Conservation (phyloP, 306 rosid genomes). For the Vigna mungo region DNA sequence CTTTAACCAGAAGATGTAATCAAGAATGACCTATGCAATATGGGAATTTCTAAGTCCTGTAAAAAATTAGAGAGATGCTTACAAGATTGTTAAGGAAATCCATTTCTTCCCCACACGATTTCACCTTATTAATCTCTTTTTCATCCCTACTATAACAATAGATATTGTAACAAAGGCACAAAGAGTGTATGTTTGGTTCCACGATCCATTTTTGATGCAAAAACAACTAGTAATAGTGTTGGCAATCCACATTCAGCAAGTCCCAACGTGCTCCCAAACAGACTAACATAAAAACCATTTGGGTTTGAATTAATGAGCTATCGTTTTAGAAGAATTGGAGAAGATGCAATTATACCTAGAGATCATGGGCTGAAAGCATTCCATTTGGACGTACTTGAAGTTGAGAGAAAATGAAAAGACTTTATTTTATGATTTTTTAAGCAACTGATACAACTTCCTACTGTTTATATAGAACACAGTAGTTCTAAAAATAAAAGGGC, state of each 20-base stretch:
- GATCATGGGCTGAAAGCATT: conserved; percentile 3
- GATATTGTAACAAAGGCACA: too few species aligned
- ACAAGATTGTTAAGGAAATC: background rate
- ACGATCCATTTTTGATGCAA: too few species aligned
- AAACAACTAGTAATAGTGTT: too few species aligned
- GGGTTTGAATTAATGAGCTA: conserved; percentile 2
- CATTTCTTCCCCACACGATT: background rate
- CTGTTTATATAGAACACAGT: too few species aligned
- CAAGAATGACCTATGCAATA: background rate
- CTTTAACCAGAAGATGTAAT: background rate
- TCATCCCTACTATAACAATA: too few species aligned
- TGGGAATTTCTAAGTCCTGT: background rate
- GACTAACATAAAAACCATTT: background rate
- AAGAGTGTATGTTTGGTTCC: too few species aligned
- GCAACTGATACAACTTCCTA: too few species aligned
- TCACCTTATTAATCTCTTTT: too few species aligned
- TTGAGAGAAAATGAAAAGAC: too few species aligned
- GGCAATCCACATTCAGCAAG: too few species aligned
- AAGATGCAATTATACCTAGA: background rate
- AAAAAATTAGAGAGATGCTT: background rate
- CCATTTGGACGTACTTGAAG: conserved; percentile 13
- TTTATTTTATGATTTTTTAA: too few species aligned
- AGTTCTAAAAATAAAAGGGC: too few species aligned
- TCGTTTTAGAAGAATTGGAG: background rate
- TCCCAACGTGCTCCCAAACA: background rate